Conservation (phyloP, 768 basidiomycete species). For the Daedaleopsis sinensis region DNA sequence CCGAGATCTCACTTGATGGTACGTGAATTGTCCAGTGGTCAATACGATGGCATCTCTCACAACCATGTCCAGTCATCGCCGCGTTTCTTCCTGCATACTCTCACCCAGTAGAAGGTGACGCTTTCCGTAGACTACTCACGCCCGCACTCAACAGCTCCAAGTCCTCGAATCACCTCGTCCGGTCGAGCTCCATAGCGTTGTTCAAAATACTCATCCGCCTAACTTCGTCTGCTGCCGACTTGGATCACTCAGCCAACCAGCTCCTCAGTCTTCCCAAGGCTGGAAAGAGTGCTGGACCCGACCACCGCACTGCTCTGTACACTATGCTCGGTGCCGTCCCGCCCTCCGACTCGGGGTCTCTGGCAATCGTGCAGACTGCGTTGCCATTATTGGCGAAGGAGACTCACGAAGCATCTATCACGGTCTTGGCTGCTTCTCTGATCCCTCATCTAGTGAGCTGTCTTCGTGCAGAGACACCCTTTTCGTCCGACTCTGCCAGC, state of each 20-base stretch:
- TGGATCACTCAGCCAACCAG: constrained; percentile 58
- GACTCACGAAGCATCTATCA: constrained; percentile 66
- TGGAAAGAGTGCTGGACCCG: constrained; percentile 86
- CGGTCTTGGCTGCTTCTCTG: constrained; percentile 57
- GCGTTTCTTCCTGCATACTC: constrained; percentile 61
- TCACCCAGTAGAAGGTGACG: constrained; percentile 48
- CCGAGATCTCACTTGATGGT: constrained; percentile 77
- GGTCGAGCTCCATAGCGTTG: constrained; percentile 56
- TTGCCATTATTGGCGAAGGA: constrained; percentile 68
- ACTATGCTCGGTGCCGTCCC: constrained; percentile 66
- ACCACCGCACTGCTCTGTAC: constrained; percentile 83
- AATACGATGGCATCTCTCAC: not conserved
- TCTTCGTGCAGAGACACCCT: constrained; percentile 43
- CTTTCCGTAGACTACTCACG: constrained; percentile 57
- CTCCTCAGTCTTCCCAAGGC: constrained; percentile 73
- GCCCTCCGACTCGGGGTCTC: constrained; percentile 52
- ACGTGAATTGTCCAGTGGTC: constrained; percentile 24
- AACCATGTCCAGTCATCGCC: constrained; percentile 46
- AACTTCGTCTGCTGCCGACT: constrained; percentile 39
- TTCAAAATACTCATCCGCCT: constrained; percentile 51
- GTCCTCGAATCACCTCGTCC: constrained; percentile 67
- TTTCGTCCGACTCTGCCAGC: constrained; percentile 48
- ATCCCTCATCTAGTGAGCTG: constrained; percentile 59
- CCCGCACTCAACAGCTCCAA: constrained; percentile 71
- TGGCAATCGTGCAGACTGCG: constrained; percentile 44